Base-by-base conservation (phyloP, 768 basidiomycete genomes). In the Suillus sp. region DNA sequence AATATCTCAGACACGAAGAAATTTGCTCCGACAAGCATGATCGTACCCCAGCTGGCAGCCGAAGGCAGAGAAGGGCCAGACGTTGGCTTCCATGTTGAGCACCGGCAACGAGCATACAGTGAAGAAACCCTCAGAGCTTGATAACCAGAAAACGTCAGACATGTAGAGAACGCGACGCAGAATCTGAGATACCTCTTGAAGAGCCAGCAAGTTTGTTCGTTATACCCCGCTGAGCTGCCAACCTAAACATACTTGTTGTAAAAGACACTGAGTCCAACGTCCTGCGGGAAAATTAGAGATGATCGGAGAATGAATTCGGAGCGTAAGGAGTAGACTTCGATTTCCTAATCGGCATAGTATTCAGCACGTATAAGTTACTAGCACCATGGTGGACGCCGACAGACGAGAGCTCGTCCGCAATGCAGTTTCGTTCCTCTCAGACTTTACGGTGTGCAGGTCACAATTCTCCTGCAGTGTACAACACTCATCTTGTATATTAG, bases 381-480 rank as follows among this genome's bases (percentile, higher is more conserved):
- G n/a, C 11, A 51, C 18, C 35, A 85, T 85, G 83, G 71, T 79
- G 64, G 72, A 80, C 55, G 73, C 84, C 68, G 86, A 91, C 71
- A 84, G 90, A 71, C 82, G 84, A 69, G 91, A 95, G 56, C 83
- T 93, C 65, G 72, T 96, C 60, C 85, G 83, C 48, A 93, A 90
- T 79, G 95, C 95, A 0, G 86, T 96, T 65, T 79, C 85, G 0
- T 96, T 97, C 75, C 84, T 97, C 60, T 79, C 81, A n/a, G 95
- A 96, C 75, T 87, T 90, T 55, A 91, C 91, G 78, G 95, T 89
- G 68, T 59, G 77, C 72, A 11, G 8, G 9, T 50, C 34, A 43
- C 11, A 18, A 13, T 27, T 34, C 4, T 56, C 9, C 45, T n/a
- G 6, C 60, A 8, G 3, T 40, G 27, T 4, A 11, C 2, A 62